Evolutionary conservation across 352 stramenopile genomes (phyloP), one percentile per base, ranked within the genome.

Genomic region (Globisporangium middletonii): DNA sequence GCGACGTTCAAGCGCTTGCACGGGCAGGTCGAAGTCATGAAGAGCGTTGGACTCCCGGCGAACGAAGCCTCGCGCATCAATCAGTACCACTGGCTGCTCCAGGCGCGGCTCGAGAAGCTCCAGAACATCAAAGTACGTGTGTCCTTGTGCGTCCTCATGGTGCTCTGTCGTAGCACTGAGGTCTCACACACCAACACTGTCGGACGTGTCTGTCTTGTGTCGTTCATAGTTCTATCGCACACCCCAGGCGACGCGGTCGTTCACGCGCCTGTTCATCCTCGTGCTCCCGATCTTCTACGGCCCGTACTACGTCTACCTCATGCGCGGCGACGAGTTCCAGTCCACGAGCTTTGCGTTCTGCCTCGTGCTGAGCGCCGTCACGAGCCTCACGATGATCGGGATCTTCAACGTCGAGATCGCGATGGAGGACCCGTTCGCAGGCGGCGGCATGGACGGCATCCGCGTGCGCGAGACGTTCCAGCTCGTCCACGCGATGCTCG

Each of bases 51-150:
- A 0, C 64, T 95, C 18, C 86, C 83, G 23, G 79, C 81, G 0
- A 95, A 95, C 46, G 86, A 95, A 63, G 83, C 86, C 18, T 92
- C 80, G n/a, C 81, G 86, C 23, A 88, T 94, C 61, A 94, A 93
- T 54, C 86, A 94, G 64, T 94, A 94, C 57, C 80, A 94, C 53
- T 95, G 86, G 86, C 68, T 95, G 49, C 69, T 95, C 2, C 77
- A 92, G 57, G 81, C 79, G 50, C 81, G 86, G 19, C 70, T 95
- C 30, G 84, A 95, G 51, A 83, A 80, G 61, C 68, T 95, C 0
- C 82, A 89, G 63, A 92, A 92, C 67, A 79, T 92, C 57, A 95
- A 93, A 68, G 73, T 83, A 55, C 12, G 50, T 28, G 38, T 26
- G 28, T 46, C 1, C 7, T 5, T 49, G 19, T 41, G 1, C 7